Evolutionary conservation across 768 basidiomycete genomes (phyloP), one percentile per base, ranked within the genome.

Genomic region (Pulveroboletus sp.): DNA sequence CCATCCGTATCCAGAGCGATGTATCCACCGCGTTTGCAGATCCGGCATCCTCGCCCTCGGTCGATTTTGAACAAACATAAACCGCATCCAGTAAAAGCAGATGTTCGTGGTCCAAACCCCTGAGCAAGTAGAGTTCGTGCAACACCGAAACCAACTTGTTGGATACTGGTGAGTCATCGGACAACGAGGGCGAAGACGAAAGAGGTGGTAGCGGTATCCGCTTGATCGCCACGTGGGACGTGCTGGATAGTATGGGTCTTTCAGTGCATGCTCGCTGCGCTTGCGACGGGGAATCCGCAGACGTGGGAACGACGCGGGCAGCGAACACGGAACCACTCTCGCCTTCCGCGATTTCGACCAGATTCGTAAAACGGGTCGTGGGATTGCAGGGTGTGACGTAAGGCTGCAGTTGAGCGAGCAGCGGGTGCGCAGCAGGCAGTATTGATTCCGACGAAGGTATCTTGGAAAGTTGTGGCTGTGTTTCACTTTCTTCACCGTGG

Each of bases 1-100:
- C 89, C 90, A 93, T 93, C 53, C 84, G 73, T 41, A 93, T 84
- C 90, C 90, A 93, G 32, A 93, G 66, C 49, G 82, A 77, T 53
- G 81, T 80, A 49, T 82, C 83, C 19, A 69, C 55, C 7, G 24
- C 29, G 4, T 25, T 23, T 4, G 52, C 45, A 23, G 41, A 47
- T 19, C 45, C 40, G 3, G 14, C 16, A 19, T 49, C 49, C 45
- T 72, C 72, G 37, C 67, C 70, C 31, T 72, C 71, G 4, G 37
- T 33, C 6, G 50, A 25, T 16, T 44, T 40, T 7, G 84, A 62
- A 57, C 85, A 80, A 24, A 88, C 82, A 64, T 88, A 89, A 20
- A 89, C 66, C 37, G 75, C 80, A 59, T 89, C 87, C 71, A 87
- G 77, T 4, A 74, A 66, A 17, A 92, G 69, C 7, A 91, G 59